Evolutionary conservation across 1,284 basidiomycete genomes (phyloP).

Genomic region (Papiliotrema flavescens): DNA sequence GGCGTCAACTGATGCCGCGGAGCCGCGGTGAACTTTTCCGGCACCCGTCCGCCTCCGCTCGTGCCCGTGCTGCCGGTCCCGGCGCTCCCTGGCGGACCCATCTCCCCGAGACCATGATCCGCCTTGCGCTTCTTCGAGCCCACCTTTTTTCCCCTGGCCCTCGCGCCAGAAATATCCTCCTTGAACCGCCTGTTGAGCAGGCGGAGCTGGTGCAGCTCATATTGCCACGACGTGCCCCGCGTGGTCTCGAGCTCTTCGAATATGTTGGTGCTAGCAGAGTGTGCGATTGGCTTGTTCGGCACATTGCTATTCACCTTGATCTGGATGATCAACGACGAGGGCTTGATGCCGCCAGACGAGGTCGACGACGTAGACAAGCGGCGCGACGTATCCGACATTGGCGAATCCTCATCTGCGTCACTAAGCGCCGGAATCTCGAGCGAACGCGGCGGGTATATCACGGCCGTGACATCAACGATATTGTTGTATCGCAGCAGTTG

Average conservation of each 20-base stretch:
- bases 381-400: conserved; percentile 5
- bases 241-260: conserved; percentile 69
- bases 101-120: background rate
- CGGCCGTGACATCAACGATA: conserved; percentile 27
- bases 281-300: conserved; percentile 34
- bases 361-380: conserved; percentile 13
- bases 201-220: conserved; percentile 80
- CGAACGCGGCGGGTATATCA: conserved; percentile 34
- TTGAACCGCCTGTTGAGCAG: conserved; percentile 66
- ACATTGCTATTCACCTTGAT: conserved; percentile 22
- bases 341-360: conserved; percentile 10
- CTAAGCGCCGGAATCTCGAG: background rate
- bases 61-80: background rate
- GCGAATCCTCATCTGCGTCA: conserved; percentile 3
- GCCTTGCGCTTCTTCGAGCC: conserved; percentile 13
- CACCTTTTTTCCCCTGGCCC: conserved; percentile 10
- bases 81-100: conserved; percentile 9
- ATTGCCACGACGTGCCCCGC: conserved; percentile 79
- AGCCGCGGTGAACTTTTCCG: conserved; percentile 25
- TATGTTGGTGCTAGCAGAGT: conserved; percentile 52
- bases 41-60: background rate
- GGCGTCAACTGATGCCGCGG: conserved; percentile 40
- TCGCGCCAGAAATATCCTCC: conserved; percentile 59
- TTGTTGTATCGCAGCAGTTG: conserved; percentile 22
- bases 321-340: conserved; percentile 30